These are phyloP conservation scores for Penicillium hordei DNA, from an alignment of 2,329 filamentous ascomycete genomes.

Conservation along the genomic window DNA sequence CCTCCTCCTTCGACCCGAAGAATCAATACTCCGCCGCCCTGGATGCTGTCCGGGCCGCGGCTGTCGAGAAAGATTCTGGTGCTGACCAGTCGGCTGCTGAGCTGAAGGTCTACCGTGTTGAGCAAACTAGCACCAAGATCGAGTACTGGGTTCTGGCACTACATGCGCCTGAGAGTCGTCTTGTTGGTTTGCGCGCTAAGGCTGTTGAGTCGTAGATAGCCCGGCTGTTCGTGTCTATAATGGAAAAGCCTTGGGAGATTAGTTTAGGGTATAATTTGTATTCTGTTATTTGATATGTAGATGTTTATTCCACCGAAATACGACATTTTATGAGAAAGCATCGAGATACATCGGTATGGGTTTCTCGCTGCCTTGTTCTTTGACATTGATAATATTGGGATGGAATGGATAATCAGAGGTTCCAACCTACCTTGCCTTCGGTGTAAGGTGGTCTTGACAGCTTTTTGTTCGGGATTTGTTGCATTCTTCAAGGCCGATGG, in stretches of 20 bases:
- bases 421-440: background rate
- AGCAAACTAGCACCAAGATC: conserved; percentile 60
- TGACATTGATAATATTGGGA: background rate
- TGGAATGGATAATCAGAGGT: background rate
- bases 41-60: conserved; percentile 55
- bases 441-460: conserved; percentile 7
- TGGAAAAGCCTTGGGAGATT: background rate
- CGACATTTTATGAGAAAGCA: background rate
- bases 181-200: conserved; percentile 78
- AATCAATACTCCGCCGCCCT: conserved; percentile 61
- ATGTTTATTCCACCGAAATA: background rate
- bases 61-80: conserved; percentile 38
- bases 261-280: background rate
- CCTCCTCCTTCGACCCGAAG: conserved; percentile 69
- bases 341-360: background rate
- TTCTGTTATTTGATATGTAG: background rate
- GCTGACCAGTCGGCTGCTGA: conserved; percentile 47
- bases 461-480: background rate
- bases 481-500: conserved; percentile 14
- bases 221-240: background rate
- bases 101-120: conserved; percentile 72
- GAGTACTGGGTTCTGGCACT: conserved; percentile 80
- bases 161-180: conserved; percentile 56
- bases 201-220: conserved; percentile 65
- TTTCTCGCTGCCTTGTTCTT: background rate